These are phyloP conservation scores for Bolboschoenus planiculmis DNA, from an alignment of 176 grass and related monocot genomes.

Conservation along the genomic window DNA sequence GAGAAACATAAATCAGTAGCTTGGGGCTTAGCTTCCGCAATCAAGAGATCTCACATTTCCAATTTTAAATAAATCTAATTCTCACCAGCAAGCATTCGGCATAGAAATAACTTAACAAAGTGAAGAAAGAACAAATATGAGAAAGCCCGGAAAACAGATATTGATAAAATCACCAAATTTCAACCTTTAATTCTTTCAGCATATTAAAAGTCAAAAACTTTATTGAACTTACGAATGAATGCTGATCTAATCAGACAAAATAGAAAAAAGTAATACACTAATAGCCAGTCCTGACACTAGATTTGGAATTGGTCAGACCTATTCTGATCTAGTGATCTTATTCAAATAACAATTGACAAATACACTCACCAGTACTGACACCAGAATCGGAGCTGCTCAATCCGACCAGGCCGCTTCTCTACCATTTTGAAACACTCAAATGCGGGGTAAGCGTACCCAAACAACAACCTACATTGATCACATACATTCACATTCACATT, in stretches of 20 bases:
- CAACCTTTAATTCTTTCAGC: not conserved
- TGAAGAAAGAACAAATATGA: not conserved
- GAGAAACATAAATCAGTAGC: not conserved
- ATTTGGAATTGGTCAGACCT: conserved; percentile 38
- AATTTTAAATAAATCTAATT: not conserved
- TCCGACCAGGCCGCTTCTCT: conserved; percentile 46
- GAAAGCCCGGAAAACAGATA: not conserved
- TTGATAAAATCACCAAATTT: not conserved
- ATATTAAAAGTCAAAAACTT: not conserved
- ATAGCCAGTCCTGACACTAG: conserved; percentile 93
- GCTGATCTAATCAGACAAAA: not conserved
- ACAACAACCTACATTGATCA: conserved; percentile 47
- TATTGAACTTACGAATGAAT: not conserved
- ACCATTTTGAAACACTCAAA: conserved; percentile 97
- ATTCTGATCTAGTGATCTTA: not conserved
- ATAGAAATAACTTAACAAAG: not conserved
- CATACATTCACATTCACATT: not conserved
- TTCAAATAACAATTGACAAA: not conserved
- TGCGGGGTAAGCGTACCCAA: conserved; percentile 80
- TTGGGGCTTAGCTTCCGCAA: not conserved
- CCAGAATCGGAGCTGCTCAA: conserved; percentile 83
- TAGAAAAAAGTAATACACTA: not conserved
- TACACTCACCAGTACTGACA: conserved; percentile 82
- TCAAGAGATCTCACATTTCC: not conserved
- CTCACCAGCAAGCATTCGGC: not conserved